Evolutionary conservation across 106 monocot genomes (phyloP).

Genomic region (Acorus calamus): DNA sequence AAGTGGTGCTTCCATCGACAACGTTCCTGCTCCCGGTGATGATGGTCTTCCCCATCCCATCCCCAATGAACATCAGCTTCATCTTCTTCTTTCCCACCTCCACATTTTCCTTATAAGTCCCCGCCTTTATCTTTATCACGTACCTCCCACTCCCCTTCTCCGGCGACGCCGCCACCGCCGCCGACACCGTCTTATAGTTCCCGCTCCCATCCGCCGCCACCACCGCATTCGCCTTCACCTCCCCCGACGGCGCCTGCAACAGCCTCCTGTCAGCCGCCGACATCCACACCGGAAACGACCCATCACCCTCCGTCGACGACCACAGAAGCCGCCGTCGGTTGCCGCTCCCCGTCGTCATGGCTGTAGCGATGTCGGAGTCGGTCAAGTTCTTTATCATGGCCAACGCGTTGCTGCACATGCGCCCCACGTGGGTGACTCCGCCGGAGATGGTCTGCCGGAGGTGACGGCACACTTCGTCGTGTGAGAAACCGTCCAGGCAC

Average conservation of each 20-base stretch:
- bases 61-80: slow-evolving; percentile 14
- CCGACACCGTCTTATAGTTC: slow-evolving; percentile 8
- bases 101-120: slow-evolving; percentile 15
- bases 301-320: not conserved
- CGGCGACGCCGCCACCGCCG: slow-evolving; percentile 22
- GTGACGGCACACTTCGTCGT: not conserved
- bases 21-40: slow-evolving; percentile 28
- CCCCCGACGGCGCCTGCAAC: slow-evolving; percentile 4
- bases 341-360: not conserved
- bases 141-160: slow-evolving; percentile 10
- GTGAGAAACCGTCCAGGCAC: slow-evolving; percentile 17
- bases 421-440: slow-evolving; percentile 1
- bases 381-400: slow-evolving; percentile 16
- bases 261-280: slow-evolving; percentile 16
- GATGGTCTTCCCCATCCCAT: slow-evolving; percentile 12
- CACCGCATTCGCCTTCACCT: slow-evolving; percentile 2
- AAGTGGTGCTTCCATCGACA: slow-evolving; percentile 35
- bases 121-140: slow-evolving; percentile 11
- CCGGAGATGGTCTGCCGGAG: not conserved
- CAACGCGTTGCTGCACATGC: slow-evolving; percentile 22
- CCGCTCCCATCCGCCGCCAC: slow-evolving; percentile 23
- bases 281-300: slow-evolving; percentile 26
- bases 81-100: slow-evolving; percentile 21
- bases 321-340: not conserved
- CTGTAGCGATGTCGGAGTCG: slow-evolving; percentile 1